Evolutionary conservation across 306 rosid genomes (phyloP), one percentile per base, ranked within the genome.

Genomic region (Prunus dulcis): DNA sequence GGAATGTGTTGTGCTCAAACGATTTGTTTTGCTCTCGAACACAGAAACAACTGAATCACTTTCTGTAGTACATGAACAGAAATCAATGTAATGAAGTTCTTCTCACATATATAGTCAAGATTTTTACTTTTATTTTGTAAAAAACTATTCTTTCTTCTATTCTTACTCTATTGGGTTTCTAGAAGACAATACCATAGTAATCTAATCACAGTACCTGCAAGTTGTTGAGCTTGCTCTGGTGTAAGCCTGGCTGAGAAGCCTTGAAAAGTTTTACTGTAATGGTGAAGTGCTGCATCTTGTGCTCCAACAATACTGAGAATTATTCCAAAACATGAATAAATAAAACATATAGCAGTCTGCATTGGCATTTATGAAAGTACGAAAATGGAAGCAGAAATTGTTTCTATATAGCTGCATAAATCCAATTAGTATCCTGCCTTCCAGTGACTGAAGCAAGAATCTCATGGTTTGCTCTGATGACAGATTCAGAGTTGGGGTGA

Each of bases 191-290:
- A 14, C 2, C 25, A 52, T 30, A 28, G 28, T 13, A 28, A 55
- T 55, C 13, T 13, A 28, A 55, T 55, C 27, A 77, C 64, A 67
- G 30, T 75, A 84, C 93, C 96, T 64, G 86, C 69, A 50, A 91
- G 85, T 71, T 86, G 82, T 53, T 76, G 65, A 71, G 89, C 93
- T 83, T 91, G 93, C 34, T 83, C 85, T 10, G 79, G 79, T 9
- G 92, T 89, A 71, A 91, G 85, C 87, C 75, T 84, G 69, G 91
- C 89, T 25, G 97, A 91, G 87, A 91, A 91, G 56, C 97, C 97
- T 69, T 72, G 82, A 49, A 91, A 89, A 80, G 85, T 89, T 82
- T 84, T 89, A 75, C 86, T 76, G 77, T 91, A 89, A 67, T 89
- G 93, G 80, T 86, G 88, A 51, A 89, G 32, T 55, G 92, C 61